A percentile compares a stretch with the other conserved stretches of the same genome.
Evolutionary conservation across 257 asterid species (phyloP).

Genomic region (Fraxinus excelsior): DNA sequence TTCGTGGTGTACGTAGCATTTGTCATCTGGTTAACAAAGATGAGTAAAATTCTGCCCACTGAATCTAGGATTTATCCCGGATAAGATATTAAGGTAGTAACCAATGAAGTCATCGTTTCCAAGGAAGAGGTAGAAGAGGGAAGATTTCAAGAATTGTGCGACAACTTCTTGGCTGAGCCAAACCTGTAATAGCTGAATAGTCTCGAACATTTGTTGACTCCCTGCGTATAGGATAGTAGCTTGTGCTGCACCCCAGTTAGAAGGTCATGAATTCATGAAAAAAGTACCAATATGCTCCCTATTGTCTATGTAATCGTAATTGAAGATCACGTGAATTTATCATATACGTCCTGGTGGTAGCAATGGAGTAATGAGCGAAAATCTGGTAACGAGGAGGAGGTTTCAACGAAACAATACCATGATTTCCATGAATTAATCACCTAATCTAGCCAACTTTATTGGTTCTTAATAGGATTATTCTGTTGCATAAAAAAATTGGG

Average conservation of each 20-base stretch:
- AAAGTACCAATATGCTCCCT: too few relatives aligned
- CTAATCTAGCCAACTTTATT: background rate
- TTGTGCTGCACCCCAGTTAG: slow-evolving; percentile 50
- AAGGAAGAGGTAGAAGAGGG: slow-evolving; percentile 62
- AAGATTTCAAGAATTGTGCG: slow-evolving; percentile 41
- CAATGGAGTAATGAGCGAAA: background rate
- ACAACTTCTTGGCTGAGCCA: slow-evolving; percentile 51
- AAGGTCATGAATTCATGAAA: slow-evolving; percentile 28
- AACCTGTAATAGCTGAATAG: slow-evolving; percentile 59
- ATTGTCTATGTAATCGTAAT: background rate
- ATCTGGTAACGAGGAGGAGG: background rate
- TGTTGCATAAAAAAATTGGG: background rate
- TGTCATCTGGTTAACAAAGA: slow-evolving; percentile 51
- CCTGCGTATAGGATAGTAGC: slow-evolving; percentile 54
- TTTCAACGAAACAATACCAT: background rate
- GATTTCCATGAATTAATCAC: background rate
- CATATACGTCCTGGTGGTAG: too few relatives aligned
- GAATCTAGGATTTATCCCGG: slow-evolving; percentile 14
- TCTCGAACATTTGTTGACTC: slow-evolving; percentile 52
- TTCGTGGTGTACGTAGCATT: slow-evolving; percentile 53
- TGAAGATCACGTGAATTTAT: background rate
- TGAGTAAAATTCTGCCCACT: slow-evolving; percentile 30
- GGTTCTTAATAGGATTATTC: background rate
- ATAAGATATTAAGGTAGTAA: slow-evolving; percentile 36
- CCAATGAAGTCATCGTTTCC: slow-evolving; percentile 62